Conservation (phyloP, 176 grass and related monocot genomes). For the Puccinellia tenuiflora region DNA sequence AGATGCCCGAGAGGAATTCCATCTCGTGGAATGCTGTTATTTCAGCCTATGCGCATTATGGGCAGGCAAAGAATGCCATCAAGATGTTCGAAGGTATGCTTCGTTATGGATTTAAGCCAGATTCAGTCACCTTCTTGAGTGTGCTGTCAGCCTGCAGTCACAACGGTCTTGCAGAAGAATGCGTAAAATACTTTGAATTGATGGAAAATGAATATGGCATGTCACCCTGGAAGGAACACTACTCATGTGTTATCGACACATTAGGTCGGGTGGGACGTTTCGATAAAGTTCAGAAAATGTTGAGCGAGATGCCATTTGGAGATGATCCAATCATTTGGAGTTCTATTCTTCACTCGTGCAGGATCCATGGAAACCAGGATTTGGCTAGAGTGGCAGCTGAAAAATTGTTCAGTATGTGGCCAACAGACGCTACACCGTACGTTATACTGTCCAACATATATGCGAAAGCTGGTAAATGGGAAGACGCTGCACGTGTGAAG, state of each 20-base stretch:
- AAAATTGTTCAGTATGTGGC: conserved; percentile 58
- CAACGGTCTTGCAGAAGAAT: conserved; percentile 71
- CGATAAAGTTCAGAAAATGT: conserved; percentile 55
- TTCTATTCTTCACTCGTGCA: conserved; percentile 84
- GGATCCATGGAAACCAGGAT: conserved; percentile 66
- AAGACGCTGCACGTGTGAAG: conserved; percentile 67
- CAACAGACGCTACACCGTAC: conserved; percentile 56
- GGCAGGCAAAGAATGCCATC: conserved; percentile 62
- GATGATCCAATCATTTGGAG: conserved; percentile 73
- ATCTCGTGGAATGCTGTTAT: conserved; percentile 81
- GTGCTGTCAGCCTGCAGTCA: conserved; percentile 75
- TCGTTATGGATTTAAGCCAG: conserved; percentile 44
- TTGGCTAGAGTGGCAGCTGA: conserved; percentile 72
- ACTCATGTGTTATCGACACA: conserved; percentile 67
- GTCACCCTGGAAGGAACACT: conserved; percentile 70
- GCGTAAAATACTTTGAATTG: conserved; percentile 57
- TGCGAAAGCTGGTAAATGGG: conserved; percentile 78
- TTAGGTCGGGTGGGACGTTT: conserved; percentile 66
- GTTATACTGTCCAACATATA: conserved; percentile 84
- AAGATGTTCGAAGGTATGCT: conserved; percentile 75
- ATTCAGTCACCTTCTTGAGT: conserved; percentile 77
- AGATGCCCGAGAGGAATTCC: conserved; percentile 75
- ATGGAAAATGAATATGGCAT: conserved; percentile 56
- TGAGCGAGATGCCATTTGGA: conserved; percentile 60
- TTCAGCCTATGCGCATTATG: conserved; percentile 67